A percentile compares a stretch with the other conserved stretches of the same genome.
These are phyloP conservation scores for Leucocoprinus birnbaumii DNA, from an alignment of 768 basidiomycete genomes.

Conservation along the genomic window DNA sequence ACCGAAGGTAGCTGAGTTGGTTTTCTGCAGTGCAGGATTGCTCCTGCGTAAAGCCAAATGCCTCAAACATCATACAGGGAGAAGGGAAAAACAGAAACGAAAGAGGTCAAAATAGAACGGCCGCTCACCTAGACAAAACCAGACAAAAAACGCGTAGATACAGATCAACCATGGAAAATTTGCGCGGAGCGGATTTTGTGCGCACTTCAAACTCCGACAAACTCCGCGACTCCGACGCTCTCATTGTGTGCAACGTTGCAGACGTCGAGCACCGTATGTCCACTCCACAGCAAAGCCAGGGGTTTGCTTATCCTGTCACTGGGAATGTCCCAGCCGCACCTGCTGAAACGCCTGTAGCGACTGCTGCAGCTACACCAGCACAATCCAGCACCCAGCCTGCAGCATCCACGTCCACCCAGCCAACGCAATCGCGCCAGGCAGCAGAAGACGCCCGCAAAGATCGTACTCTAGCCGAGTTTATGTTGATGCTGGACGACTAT, in stretches of 20 bases:
- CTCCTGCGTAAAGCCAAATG: constrained; percentile 87
- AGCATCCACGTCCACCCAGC: constrained; percentile 31
- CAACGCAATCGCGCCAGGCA: constrained; percentile 56
- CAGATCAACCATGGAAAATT: not conserved
- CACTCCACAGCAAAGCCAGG: constrained; percentile 24
- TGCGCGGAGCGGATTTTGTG: constrained; percentile 14
- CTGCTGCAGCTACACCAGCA: constrained; percentile 13
- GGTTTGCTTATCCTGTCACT: constrained; percentile 4
- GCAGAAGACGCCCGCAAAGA: constrained; percentile 86
- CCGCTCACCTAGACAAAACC: constrained; percentile 23
- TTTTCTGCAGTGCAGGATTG: constrained; percentile 76
- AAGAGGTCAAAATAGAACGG: constrained; percentile 2
- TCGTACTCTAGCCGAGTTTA: constrained; percentile 86
- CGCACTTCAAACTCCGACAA: constrained; percentile 15
- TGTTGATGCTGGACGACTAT: constrained; percentile 96
- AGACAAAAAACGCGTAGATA: not conserved
- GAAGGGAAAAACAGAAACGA: constrained; percentile 9
- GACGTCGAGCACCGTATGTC: constrained; percentile 24
- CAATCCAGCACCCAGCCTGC: constrained; percentile 25
- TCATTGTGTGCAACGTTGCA: constrained; percentile 11
- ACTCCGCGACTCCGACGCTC: constrained; percentile 31
- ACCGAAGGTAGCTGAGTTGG: constrained; percentile 91
- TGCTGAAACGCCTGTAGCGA: constrained; percentile 16
- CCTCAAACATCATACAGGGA: constrained; percentile 77
- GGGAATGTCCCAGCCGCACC: not conserved